Base-by-base conservation (phyloP, 345 rosid species). In the Eucalyptus cloeziana region DNA sequence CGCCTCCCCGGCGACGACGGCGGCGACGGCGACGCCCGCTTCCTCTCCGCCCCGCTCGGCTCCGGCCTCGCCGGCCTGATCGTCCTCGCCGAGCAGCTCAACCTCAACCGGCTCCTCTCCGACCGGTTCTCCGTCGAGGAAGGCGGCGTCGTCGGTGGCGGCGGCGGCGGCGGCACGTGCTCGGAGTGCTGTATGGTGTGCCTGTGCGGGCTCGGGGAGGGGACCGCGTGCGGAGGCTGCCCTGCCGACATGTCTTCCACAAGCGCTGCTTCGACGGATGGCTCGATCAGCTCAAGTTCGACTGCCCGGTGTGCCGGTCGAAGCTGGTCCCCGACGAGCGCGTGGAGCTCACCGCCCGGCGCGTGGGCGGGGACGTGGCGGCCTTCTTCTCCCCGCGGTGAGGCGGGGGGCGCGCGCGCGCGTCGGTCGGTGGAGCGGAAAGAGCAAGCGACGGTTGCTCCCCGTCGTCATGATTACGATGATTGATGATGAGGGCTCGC, bases 241-340 rank as follows among this genome's bases (percentile, higher is more conserved):
- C 94, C 47, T 97, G 99, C 93, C 90, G 96, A 87, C 99, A 97
- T 92, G 97, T 97, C 60, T 97, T 95, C 86, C 99, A 97, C 56
- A 97, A 93, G 90, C 90, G 90, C 49, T 97, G 99, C 91, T 93
- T 97, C 22, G 98, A 97, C 64, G 96, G 96, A 4, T 97, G 99
- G 98, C 97, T 97, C 16, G 92, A 94, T 85, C 95, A 94, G 58
- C 94, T 92, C 60, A 94, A 95, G 50, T 96, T 96, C 88, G 94
- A 89, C 13, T 97, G 98, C 90, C 99, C 98, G 24, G 92, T 97
- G 2, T 97, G 98, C 87, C 93, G 98, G 88, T 91, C 93, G 10
- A 93, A 95, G 87, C 88, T 96, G 31, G 90, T 93, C 10, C 79
- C 93, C 45, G 93, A 91, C 6, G 91, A 89, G 91, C 91, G 94